phyloP scores from a whole-genome alignment of 108 stramenopile species.

The Cyclotella distinguenda region DNA sequence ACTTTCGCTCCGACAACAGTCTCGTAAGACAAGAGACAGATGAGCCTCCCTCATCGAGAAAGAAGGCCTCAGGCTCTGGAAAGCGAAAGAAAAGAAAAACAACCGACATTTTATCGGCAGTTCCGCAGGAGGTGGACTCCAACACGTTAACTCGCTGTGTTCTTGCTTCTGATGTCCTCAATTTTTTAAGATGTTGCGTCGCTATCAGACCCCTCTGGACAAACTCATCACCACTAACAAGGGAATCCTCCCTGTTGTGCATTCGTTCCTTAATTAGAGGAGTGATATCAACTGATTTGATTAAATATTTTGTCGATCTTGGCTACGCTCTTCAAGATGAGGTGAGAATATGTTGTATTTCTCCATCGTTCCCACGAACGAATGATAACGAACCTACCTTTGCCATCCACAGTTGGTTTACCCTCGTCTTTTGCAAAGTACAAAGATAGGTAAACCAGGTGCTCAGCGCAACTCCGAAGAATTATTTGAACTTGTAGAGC shows the following conservation, averaged over 20 bases:
- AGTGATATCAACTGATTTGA: constrained; percentile 8
- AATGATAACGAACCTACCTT: too few relatives aligned
- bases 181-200: constrained; percentile 19
- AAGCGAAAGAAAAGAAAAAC: constrained; percentile 30
- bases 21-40: background rate
- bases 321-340: constrained; percentile 33
- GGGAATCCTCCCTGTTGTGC: background rate
- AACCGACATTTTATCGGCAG: background rate
- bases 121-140: constrained; percentile 7
- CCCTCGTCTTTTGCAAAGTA: constrained; percentile 2
- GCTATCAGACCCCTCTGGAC: background rate
- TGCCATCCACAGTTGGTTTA: constrained; percentile 3
- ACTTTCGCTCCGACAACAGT: constrained; percentile 19
- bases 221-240: background rate
- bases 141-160: constrained; percentile 32
- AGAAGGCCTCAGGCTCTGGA: constrained; percentile 4
- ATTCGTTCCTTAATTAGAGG: constrained; percentile 22
- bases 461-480: background rate
- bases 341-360: background rate
- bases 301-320: constrained; percentile 29
- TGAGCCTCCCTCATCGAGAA: background rate
- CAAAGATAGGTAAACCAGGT: background rate
- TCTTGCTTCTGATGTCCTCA: constrained; percentile 32
- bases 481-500: constrained; percentile 3
- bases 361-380: too few relatives aligned